Base-by-base conservation (phyloP, 2,329 filamentous ascomycete species). In the Verticillium nonalfalfae region DNA sequence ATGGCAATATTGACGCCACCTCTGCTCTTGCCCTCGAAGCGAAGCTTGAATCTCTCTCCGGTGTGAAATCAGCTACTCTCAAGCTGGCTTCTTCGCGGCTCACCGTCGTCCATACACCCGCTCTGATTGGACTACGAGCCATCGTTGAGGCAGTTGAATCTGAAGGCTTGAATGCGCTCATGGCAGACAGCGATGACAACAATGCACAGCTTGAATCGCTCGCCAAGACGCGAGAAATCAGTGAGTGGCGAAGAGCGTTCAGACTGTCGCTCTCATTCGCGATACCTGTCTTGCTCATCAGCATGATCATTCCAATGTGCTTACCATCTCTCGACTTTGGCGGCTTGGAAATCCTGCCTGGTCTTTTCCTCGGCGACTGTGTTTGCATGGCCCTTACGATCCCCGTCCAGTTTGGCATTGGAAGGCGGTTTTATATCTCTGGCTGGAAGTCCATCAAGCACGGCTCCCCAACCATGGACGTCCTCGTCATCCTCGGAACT, bases 151-250 rank as follows among this genome's bases (percentile, higher is more conserved):
- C 85, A 0, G 85, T 97, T 54, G 94, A 99, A 75, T 81, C 82
- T n/a, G 80, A 85, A 21, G 93, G 94, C 1, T 91, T 90, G 73
- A 97, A 97, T 72, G 95, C 94, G 1, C 79, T 99, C 2, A 85
- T 98, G 11, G 89, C 93, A 1, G 94, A 98, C 66, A 90, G 88
- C 59, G 92, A 98, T 69, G 95, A 99, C 76, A 98, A 96, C 73
- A 96, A 96, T 70, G 94, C 95, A 1, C 95, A 99, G 72, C 84
- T 99, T 2, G 93, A 98, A 74, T 98, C 95, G 1, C 82, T 99
- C 2, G 90, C 95, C 9, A 99, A 99, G 77, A 98, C 95, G 0
- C 91, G 91, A 68, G 95, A 99, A 74, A 97, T 99, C 64, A 90
- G 90, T 65, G 93, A 97, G 74, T 99, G 95, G 95, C 87, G 85